Percentiles rank a stretch among this genome's conserved stretches.
phyloP scores from a whole-genome alignment of 805 yeast genomes.

The Candida montana region DNA sequence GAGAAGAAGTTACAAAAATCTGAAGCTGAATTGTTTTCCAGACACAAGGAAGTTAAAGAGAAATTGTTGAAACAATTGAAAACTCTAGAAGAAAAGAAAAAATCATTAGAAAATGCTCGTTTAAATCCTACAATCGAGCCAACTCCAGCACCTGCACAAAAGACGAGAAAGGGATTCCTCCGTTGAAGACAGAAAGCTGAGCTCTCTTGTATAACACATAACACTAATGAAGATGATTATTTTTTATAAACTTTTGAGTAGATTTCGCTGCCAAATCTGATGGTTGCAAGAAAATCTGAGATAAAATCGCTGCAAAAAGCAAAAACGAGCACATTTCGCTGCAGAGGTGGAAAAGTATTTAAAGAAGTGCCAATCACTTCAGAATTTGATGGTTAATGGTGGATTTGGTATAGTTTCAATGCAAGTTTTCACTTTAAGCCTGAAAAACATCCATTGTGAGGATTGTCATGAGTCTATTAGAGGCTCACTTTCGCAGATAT shows the following conservation, averaged over 20 bases:
- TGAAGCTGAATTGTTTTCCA: conserved; percentile 90
- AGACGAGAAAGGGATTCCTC: conserved; percentile 75
- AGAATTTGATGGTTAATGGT: neutral
- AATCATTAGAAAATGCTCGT: conserved; percentile 63
- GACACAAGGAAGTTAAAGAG: conserved; percentile 97
- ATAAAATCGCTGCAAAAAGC: no score
- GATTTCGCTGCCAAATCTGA: neutral
- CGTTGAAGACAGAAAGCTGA: conserved; percentile 48
- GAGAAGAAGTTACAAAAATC: conserved; percentile 95
- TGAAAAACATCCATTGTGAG: conserved; percentile 48
- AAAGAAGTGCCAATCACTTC: neutral
- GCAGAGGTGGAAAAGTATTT: neutral
- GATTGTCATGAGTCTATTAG: conserved; percentile 42
- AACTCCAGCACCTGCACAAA: conserved; percentile 39
- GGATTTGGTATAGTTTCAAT: neutral
- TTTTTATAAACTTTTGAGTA: neutral
- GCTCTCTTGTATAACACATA: neutral
- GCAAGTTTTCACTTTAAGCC: conserved; percentile 10
- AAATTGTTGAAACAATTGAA: conserved; percentile 83
- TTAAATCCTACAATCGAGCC: conserved; percentile 35
- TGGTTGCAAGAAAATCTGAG: no score
- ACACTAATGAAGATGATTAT: conserved; percentile 1
- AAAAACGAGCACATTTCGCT: conserved; percentile 1
- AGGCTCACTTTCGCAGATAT: conserved; percentile 21
- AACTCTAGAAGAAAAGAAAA: conserved; percentile 86